Evolutionary conservation across 129 eudicot genomes (phyloP).

Genomic region (Gnaphalium uliginosum): DNA sequence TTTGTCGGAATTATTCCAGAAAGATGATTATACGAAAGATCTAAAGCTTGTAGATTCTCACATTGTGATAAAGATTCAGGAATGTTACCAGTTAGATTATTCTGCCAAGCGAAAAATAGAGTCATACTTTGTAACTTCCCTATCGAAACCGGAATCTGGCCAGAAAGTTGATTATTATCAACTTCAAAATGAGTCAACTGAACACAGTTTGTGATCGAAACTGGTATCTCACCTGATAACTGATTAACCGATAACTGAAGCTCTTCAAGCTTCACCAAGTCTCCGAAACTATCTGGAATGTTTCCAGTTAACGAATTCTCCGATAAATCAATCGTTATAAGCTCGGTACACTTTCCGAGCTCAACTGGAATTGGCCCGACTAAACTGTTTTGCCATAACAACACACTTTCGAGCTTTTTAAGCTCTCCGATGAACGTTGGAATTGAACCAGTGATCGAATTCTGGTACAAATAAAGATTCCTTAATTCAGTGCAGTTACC

Average conservation of each 20-base stretch:
- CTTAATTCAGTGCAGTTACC: conserved; percentile 79
- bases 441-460: conserved; percentile 73
- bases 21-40: conserved; percentile 77
- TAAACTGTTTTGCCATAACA: conserved; percentile 86
- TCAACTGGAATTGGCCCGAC: conserved; percentile 76
- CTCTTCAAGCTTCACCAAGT: conserved; percentile 51
- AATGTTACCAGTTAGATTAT: conserved; percentile 75
- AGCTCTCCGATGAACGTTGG: conserved; percentile 68
- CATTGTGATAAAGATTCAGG: conserved; percentile 75
- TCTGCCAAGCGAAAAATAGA: conserved; percentile 89
- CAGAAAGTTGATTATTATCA: conserved; percentile 76
- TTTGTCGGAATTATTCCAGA: conserved; percentile 67
- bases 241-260: conserved; percentile 81
- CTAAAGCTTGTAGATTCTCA: conserved; percentile 78
- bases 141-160: conserved; percentile 67
- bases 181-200: conserved; percentile 75
- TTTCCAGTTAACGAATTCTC: conserved; percentile 70
- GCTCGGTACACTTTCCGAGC: conserved; percentile 69
- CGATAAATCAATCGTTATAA: conserved; percentile 64
- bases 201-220: conserved; percentile 59
- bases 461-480: conserved; percentile 77
- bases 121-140: conserved; percentile 75
- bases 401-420: conserved; percentile 61
- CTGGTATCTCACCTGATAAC: conserved; percentile 76
- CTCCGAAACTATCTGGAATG: conserved; percentile 74